Evolutionary conservation across 139 green algal genomes (phyloP).

Genomic region (Pseudopediastrum boryanum): DNA sequence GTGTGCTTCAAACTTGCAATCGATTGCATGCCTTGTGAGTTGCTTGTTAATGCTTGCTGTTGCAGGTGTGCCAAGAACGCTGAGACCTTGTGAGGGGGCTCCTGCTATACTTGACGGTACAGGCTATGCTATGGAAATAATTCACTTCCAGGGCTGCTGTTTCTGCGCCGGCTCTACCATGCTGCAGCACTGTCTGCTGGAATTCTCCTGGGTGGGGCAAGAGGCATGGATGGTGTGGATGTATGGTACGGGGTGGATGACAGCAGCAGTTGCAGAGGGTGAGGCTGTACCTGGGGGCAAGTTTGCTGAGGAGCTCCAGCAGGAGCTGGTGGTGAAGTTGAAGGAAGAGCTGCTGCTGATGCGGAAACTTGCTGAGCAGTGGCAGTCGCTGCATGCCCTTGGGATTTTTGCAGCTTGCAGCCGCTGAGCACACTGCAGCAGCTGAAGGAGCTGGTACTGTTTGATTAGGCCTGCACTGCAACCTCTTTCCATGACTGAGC

Average conservation of each 20-base stretch:
- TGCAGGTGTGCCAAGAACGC: slow-evolving; percentile 28
- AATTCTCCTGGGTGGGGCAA: neutral
- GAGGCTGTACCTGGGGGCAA: neutral
- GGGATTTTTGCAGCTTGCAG: too few species aligned
- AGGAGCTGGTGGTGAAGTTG: slow-evolving; percentile 48
- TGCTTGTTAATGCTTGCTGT: neutral
- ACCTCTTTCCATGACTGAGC: too few species aligned
- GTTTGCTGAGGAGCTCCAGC: slow-evolving; percentile 30
- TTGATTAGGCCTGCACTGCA: too few species aligned
- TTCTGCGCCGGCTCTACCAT: neutral
- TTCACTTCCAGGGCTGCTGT: neutral
- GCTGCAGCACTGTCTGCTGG: neutral
- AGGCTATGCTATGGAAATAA: slow-evolving; percentile 14
- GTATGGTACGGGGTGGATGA: neutral
- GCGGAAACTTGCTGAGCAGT: slow-evolving; percentile 34
- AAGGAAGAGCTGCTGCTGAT: slow-evolving; percentile 48
- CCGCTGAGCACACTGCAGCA: too few species aligned
- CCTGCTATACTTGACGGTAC: slow-evolving; percentile 64
- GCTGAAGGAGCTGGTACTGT: too few species aligned
- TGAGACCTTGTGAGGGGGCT: slow-evolving; percentile 64
- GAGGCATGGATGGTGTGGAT: neutral
- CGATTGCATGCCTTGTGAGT: neutral
- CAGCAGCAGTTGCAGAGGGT: neutral
- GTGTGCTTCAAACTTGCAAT: too few species aligned
- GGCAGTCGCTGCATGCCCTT: slow-evolving; percentile 55